These are phyloP conservation scores for Citrullus mucosospermus DNA, from an alignment of 306 rosid genomes.

Conservation along the genomic window DNA sequence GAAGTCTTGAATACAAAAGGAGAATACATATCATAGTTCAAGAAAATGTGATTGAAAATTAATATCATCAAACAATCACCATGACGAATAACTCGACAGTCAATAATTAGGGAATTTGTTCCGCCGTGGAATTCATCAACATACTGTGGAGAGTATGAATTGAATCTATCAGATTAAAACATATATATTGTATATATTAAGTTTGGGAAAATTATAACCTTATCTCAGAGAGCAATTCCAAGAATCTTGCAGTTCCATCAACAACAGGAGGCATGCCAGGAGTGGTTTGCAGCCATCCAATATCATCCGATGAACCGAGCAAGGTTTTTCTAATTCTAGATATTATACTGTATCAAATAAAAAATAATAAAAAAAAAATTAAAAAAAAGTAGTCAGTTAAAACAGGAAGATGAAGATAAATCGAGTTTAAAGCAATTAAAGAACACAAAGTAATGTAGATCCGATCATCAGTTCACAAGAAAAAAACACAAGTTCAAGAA, in stretches of 20 bases:
- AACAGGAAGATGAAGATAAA: too few relatives aligned
- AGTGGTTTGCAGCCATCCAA: slow-evolving; percentile 75
- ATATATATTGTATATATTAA: background rate
- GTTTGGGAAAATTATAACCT: slow-evolving; percentile 27
- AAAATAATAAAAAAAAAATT: too few relatives aligned
- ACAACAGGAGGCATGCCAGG: slow-evolving; percentile 53
- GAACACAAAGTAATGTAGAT: background rate
- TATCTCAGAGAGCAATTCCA: slow-evolving; percentile 60
- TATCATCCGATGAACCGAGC: slow-evolving; percentile 68
- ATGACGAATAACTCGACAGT: background rate
- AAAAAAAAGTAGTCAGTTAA: background rate
- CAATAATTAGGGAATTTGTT: background rate
- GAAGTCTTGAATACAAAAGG: background rate
- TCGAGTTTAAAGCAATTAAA: background rate
- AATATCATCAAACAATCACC: background rate
- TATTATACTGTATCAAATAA: slow-evolving; percentile 23
- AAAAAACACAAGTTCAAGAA: background rate
- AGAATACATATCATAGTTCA: background rate
- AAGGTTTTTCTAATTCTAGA: slow-evolving; percentile 43
- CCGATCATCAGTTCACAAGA: background rate
- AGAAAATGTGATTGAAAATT: background rate
- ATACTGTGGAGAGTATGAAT: background rate
- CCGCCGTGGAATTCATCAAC: background rate
- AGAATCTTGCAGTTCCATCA: slow-evolving; percentile 68
- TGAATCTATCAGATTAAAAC: background rate